Evolutionary conservation across 345 rosid species (phyloP), one percentile per base, ranked within the genome.

Genomic region (Salix exigua): DNA sequence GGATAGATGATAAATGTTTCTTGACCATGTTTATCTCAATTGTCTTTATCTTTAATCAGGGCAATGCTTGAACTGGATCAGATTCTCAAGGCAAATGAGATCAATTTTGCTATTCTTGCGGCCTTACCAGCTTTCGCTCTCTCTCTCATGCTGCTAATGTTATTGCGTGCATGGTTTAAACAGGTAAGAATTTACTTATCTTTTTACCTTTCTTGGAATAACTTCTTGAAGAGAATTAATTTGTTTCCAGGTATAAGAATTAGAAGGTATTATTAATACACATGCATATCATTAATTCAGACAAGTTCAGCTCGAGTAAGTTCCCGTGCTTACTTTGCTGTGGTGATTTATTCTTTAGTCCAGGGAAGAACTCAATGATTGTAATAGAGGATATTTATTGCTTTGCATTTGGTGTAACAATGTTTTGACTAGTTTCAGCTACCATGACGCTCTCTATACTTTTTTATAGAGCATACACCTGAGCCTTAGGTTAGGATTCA

Each of bases 41-140:
- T 38, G 26, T 61, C 33, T 74, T 71, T 26, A 73, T 62, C 73
- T 69, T 50, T 76, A 50, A 67, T 73, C 91, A 95, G 99, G 81
- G 96, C 98, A 71, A 95, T 95, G 99, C 99, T 95, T 79, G 97
- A 95, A 80, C 87, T 95, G 81, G 92, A 95, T 82, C 97, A 93
- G 86, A 95, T 95, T 83, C 92, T 95, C 66, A 88, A 90, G 87
- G 98, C 98, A 82, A 93, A 93, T 86, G 97, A 95, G 85, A 95
- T 95, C 79, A 93, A 93, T 84, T 93, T 95, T 85, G 99, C 99
- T 58, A 76, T 93, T 78, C 86, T 95, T 33, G 99, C 99, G 82
- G 98, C 97, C 71, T 86, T 95, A 81, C 99, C 99, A n/a, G 96
- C 99, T 26, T 93, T 93, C 82, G 85, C 88, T 79, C 86, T 95